A percentile compares a stretch with the other conserved stretches of the same genome.
These are phyloP conservation scores for Nothopassalora personata DNA, from an alignment of 2,329 filamentous ascomycete genomes.

Conservation along the genomic window DNA sequence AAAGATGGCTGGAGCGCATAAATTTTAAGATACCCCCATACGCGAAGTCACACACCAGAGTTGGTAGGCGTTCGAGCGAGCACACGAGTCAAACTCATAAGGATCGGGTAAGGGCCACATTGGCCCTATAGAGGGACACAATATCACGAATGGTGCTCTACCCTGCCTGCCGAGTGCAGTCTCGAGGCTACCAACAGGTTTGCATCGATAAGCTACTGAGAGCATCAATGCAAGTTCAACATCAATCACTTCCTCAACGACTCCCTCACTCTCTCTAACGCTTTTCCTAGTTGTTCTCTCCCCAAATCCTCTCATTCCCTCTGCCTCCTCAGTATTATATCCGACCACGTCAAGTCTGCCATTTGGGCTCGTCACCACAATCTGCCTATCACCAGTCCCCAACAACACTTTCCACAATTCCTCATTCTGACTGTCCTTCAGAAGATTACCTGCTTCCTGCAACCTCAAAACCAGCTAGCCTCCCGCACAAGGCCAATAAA, in stretches of 20 bases:
- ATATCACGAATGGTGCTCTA: too few species aligned
- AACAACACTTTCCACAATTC: conserved; percentile 26
- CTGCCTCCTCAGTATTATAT: conserved; percentile 30
- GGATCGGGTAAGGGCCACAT: too few species aligned
- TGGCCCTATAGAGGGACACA: too few species aligned
- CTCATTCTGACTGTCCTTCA: conserved; percentile 33
- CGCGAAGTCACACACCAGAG: background rate
- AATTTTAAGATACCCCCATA: background rate
- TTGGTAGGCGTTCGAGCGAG: background rate
- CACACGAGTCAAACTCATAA: too few species aligned
- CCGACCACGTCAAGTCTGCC: conserved; percentile 36
- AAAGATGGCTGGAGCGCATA: background rate
- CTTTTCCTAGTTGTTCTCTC: conserved; percentile 32
- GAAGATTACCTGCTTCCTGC: conserved; percentile 28
- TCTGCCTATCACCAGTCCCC: conserved; percentile 27
- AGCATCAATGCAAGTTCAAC: background rate
- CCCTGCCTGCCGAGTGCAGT: too few species aligned
- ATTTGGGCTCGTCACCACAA: conserved; percentile 35
- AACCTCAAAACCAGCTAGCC: background rate
- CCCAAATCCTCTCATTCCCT: conserved; percentile 29
- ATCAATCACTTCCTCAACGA: conserved; percentile 6
- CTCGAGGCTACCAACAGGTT: too few species aligned
- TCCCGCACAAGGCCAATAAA: background rate
- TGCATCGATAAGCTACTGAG: too few species aligned
- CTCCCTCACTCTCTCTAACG: conserved; percentile 32